Conservation (phyloP, 139 green algal species). For the Coelastrella sp. region DNA sequence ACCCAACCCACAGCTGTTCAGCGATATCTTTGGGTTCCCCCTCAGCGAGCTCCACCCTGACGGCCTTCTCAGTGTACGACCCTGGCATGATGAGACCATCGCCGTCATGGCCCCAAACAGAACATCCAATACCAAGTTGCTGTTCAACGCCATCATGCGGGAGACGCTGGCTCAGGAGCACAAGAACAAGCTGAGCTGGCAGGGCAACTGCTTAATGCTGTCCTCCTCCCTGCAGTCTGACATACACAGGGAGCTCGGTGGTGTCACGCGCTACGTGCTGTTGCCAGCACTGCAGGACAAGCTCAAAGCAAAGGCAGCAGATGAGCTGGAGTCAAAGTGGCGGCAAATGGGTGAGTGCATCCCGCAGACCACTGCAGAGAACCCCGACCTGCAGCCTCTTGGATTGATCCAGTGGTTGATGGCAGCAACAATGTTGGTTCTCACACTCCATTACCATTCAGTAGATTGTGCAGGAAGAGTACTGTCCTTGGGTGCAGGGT, state of each 20-base stretch:
- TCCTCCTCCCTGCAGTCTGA: constrained; percentile 10
- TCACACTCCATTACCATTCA: too few relatives aligned
- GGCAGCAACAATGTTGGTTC: too few relatives aligned
- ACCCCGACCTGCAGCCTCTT: too few relatives aligned
- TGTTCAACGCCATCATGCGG: constrained; percentile 13
- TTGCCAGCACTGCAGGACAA: constrained; percentile 29
- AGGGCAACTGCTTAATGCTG: constrained; percentile 21
- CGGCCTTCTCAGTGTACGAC: background rate
- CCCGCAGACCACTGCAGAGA: too few relatives aligned
- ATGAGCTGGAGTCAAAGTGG: background rate
- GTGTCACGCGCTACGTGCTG: background rate
- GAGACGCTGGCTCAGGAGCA: background rate
- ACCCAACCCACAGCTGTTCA: constrained; percentile 14
- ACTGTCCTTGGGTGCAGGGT: background rate
- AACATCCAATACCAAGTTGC: background rate
- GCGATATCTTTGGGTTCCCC: constrained; percentile 7
- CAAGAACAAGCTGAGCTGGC: background rate
- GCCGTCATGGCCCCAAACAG: constrained; percentile 29
- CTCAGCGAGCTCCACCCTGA: background rate
- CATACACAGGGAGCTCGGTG: background rate
- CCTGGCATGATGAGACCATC: constrained; percentile 40
- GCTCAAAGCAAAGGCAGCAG: background rate
- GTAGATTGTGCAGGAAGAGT: too few relatives aligned
- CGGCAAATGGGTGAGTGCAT: background rate
- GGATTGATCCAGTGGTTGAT: too few relatives aligned